Evolutionary conservation across 2,329 filamentous ascomycete species (phyloP).

Genomic region (Verticillium albo-atrum): DNA sequence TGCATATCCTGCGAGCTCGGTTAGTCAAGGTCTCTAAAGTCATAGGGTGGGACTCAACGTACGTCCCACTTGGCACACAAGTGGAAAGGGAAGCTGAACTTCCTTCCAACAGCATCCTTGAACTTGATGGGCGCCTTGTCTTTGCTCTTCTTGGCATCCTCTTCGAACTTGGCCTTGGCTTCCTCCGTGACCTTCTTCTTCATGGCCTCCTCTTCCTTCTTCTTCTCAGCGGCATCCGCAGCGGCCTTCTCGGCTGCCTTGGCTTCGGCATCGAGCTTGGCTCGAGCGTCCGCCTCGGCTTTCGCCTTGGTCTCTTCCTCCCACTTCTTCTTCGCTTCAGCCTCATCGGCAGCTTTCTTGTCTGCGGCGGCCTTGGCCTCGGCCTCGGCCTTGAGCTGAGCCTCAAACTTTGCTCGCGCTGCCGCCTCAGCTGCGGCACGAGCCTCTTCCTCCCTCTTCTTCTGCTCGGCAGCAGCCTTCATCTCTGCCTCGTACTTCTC

Average conservation of each 20-base stretch:
- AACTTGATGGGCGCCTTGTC: constrained; percentile 76
- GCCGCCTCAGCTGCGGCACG: constrained; percentile 34
- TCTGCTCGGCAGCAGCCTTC: constrained; percentile 38
- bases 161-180: constrained; percentile 43
- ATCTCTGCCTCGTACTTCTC: constrained; percentile 34
- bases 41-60: constrained; percentile 29
- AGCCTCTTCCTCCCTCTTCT: constrained; percentile 33
- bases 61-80: constrained; percentile 81
- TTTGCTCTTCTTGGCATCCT: constrained; percentile 42
- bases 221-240: constrained; percentile 37
- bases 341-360: constrained; percentile 15
- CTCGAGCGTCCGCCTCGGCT: constrained; percentile 33
- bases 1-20: constrained; percentile 67
- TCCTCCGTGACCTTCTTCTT: constrained; percentile 54
- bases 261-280: constrained; percentile 34
- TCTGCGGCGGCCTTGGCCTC: constrained; percentile 30
- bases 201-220: constrained; percentile 44
- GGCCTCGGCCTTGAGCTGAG: constrained; percentile 29
- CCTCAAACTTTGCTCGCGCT: constrained; percentile 24
- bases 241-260: constrained; percentile 29
- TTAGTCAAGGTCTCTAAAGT: constrained; percentile 15
- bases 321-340: constrained; percentile 16
- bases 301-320: constrained; percentile 25
- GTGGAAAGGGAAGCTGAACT: constrained; percentile 88
- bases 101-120: constrained; percentile 86